phyloP scores from a whole-genome alignment of 257 asterid genomes.

The Salvia miltiorrhiza region DNA sequence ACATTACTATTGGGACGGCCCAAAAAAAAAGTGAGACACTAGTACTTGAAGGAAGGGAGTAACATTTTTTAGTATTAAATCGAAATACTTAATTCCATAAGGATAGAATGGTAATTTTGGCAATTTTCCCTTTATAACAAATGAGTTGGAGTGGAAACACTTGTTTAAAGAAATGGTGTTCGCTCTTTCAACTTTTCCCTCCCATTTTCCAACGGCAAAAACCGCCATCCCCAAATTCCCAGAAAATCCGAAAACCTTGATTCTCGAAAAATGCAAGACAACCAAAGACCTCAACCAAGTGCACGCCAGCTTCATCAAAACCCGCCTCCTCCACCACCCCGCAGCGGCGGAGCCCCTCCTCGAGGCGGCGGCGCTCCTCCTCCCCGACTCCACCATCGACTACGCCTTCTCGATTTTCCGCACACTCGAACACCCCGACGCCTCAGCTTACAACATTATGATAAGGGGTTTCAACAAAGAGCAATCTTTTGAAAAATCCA shows the following conservation, averaged over 20 bases:
- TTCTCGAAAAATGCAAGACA: constrained; percentile 50
- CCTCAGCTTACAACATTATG: constrained; percentile 46
- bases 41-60: no score
- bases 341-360: constrained; percentile 41
- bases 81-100: background rate
- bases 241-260: constrained; percentile 37
- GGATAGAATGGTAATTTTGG: background rate
- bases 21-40: no score
- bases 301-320: constrained; percentile 48
- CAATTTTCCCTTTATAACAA: background rate
- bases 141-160: background rate
- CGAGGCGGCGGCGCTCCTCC: constrained; percentile 43
- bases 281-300: constrained; percentile 44
- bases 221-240: constrained; percentile 25
- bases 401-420: constrained; percentile 42
- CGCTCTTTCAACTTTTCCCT: constrained; percentile 19
- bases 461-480: constrained; percentile 38
- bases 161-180: constrained; percentile 19
- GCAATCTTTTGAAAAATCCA: constrained; percentile 29
- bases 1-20: no score
- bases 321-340: constrained; percentile 41
- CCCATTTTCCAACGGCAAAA: constrained; percentile 16
- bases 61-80: no score
- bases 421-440: constrained; percentile 31
- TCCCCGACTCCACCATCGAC: constrained; percentile 32